Conservation (phyloP, 169 alveolate genomes). For the Theileria annulata region DNA sequence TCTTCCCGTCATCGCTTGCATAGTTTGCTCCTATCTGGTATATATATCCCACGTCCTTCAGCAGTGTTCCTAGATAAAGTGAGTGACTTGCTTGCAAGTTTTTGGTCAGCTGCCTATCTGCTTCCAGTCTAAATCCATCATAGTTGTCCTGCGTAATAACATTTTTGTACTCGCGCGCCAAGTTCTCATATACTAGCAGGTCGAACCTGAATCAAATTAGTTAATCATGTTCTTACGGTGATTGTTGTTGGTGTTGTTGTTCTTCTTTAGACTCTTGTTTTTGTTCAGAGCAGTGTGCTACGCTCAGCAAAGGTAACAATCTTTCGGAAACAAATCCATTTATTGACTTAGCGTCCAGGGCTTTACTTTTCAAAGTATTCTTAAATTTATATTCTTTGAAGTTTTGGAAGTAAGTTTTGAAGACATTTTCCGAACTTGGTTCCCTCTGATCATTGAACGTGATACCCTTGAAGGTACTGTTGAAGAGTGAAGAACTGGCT, state of each 20-base stretch:
- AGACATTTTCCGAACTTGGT: background rate
- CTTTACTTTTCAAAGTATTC: background rate
- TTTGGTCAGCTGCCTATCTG: slow-evolving; percentile 79
- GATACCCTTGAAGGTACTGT: background rate
- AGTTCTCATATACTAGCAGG: slow-evolving; percentile 72
- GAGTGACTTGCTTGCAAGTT: slow-evolving; percentile 85
- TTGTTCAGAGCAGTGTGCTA: slow-evolving; percentile 21
- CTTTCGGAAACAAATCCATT: slow-evolving; percentile 6
- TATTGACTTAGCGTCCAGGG: background rate
- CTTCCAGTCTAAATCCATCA: slow-evolving; percentile 90
- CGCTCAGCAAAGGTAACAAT: background rate
- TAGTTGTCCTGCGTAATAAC: slow-evolving; percentile 86
- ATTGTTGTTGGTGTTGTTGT: slow-evolving; percentile 25
- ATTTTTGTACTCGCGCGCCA: slow-evolving; percentile 83
- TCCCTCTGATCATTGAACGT: background rate
- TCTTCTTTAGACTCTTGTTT: background rate
- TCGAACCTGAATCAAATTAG: slow-evolving; percentile 29
- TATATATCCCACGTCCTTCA: slow-evolving; percentile 80
- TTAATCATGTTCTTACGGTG: slow-evolving; percentile 17
- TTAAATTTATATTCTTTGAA: background rate
- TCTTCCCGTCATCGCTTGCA: slow-evolving; percentile 79
- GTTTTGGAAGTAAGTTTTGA: background rate
- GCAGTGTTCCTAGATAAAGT: slow-evolving; percentile 82
- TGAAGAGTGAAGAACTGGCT: background rate
- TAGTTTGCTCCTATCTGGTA: slow-evolving; percentile 88